Base-by-base conservation (phyloP, 1,139 yeast species). In the Pneumocystis murina region DNA sequence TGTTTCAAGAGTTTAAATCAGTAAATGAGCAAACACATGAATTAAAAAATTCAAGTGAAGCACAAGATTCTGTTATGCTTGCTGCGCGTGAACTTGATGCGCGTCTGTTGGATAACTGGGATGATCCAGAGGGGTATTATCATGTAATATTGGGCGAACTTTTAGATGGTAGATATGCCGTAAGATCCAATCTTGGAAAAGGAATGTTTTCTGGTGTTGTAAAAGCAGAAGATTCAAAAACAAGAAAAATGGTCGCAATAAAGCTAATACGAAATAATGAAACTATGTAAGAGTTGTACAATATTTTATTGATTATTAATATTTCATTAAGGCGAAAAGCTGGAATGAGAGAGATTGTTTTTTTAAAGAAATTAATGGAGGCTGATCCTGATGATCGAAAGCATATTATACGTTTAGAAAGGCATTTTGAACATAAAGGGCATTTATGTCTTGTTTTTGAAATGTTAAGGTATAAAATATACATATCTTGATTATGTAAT, bases 391-490 rank as follows among this genome's bases (percentile, higher is more conserved):
- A 78, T 59, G 85, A 84, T 71, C 71, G 77, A 64, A 82, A 83
- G 69, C 87, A 85, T 72, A 84, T 92, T 68, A 84, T 87, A 66
- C 87, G 85, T 71, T 75, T 89, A 59, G 77, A 86, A 59, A 88
- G 86, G 69, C 85, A 87, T 68, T 86, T 90, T 73, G 96, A 88
- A 72, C 90, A 82, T 73, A 80, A 91, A 70, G 86, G 88, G 67
- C 97, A 90, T 74, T 85, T 90, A 61, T 89, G 96, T 74, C 81
- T 90, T 65, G 92, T 90, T 3, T 88, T 96, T 17, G 95, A 89
- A 71, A 77, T 86, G 65, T 77, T 87, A 68, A 85, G 39, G n/a
- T 61, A 43, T 14, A 39, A 17, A 38, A 30, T 33, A 20, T 61
- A 17, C 24, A 55, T 59, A 7, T 17, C 61, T 17, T 40, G 24